A percentile compares a stretch with the other conserved stretches of the same genome.
These are phyloP conservation scores for Quercus gilva DNA, from an alignment of 306 rosid genomes.

Conservation along the genomic window DNA sequence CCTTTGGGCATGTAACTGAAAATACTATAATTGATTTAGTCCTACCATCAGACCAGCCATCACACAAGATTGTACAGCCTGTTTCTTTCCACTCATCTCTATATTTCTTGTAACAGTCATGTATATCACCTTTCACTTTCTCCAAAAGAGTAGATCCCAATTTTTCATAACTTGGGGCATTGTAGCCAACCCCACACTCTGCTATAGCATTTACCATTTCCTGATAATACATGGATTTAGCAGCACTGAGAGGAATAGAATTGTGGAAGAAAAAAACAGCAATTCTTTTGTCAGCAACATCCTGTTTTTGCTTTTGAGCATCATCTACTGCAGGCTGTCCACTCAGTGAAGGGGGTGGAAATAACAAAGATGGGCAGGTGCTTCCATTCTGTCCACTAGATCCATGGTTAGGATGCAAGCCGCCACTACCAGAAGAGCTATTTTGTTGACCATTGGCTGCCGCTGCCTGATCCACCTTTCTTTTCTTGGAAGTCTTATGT, in stretches of 20 bases:
- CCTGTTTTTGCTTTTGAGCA: slow-evolving; percentile 47
- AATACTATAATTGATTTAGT: slow-evolving; percentile 48
- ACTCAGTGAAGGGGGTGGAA: slow-evolving; percentile 42
- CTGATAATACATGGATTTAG: slow-evolving; percentile 61
- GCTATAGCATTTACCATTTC: slow-evolving; percentile 71
- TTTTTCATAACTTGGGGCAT: slow-evolving; percentile 64
- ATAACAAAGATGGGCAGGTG: slow-evolving; percentile 48
- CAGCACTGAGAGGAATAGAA: slow-evolving; percentile 57
- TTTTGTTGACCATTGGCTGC: slow-evolving; percentile 43
- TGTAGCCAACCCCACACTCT: slow-evolving; percentile 61
- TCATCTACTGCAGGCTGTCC: slow-evolving; percentile 46
- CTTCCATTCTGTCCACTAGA: slow-evolving; percentile 59
- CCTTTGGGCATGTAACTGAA: slow-evolving; percentile 53
- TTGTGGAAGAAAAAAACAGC: slow-evolving; percentile 63
- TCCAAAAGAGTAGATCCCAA: slow-evolving; percentile 53
- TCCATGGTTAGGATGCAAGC: slow-evolving; percentile 50
- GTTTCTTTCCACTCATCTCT: slow-evolving; percentile 70
- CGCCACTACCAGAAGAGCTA: slow-evolving; percentile 69
- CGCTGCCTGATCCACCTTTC: slow-evolving; percentile 41
- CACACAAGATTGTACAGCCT: slow-evolving; percentile 64
- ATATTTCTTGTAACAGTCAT: slow-evolving; percentile 43
- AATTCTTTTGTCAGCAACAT: slow-evolving; percentile 58
- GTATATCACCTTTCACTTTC: slow-evolving; percentile 53
- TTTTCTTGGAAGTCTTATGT: slow-evolving; percentile 58
- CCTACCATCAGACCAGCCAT: slow-evolving; percentile 54